A percentile compares a stretch with the other conserved stretches of the same genome.
These are phyloP conservation scores for Sporothrix pallida DNA, from an alignment of 2,329 filamentous ascomycete species.

Conservation along the genomic window DNA sequence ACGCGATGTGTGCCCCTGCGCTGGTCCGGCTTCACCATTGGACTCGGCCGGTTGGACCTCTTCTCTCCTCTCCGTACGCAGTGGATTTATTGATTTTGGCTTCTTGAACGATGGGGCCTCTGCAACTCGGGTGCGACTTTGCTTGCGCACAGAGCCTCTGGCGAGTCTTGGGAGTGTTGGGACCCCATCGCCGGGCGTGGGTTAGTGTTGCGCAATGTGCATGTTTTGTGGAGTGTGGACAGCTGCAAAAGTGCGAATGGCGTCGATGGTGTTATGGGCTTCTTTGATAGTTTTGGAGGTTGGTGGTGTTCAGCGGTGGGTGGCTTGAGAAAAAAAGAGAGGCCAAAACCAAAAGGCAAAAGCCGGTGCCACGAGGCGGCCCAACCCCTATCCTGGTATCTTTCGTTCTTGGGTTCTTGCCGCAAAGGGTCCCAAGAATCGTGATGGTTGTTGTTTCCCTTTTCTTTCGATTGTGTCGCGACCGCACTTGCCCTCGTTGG, in stretches of 20 bases:
- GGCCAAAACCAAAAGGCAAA: background rate
- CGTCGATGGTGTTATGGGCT: conserved; percentile 6
- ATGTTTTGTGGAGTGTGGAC: conserved; percentile 7
- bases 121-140: too few relatives aligned
- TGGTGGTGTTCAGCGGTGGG: too few relatives aligned
- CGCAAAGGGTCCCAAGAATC: background rate
- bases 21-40: background rate
- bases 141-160: conserved; percentile 16
- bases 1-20: background rate
- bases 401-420: background rate
- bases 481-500: background rate
- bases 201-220: conserved; percentile 6
- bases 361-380: background rate
- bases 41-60: background rate
- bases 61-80: background rate
- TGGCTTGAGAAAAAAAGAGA: conserved; percentile 3
- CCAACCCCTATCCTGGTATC: background rate
- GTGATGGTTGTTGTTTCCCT: background rate
- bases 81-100: background rate
- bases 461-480: background rate
- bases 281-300: background rate
- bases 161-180: background rate
- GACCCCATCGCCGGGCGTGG: conserved; percentile 8
- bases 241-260: background rate
- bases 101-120: background rate